A percentile compares a stretch with the other conserved stretches of the same genome.
These are phyloP conservation scores for Cadophora malorum DNA, from an alignment of 2,329 filamentous ascomycete genomes.

Conservation along the genomic window DNA sequence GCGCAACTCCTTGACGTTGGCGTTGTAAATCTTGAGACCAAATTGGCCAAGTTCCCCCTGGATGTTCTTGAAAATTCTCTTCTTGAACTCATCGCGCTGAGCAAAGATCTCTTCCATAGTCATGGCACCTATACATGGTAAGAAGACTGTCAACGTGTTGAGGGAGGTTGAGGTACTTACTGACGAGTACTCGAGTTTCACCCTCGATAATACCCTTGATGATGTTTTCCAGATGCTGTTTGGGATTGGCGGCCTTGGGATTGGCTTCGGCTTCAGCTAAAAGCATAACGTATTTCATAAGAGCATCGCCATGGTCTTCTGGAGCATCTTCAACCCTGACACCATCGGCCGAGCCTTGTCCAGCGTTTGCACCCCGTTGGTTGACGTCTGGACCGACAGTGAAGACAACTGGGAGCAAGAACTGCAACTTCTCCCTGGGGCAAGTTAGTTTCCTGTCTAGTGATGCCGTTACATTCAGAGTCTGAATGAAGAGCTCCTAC, in stretches of 20 bases:
- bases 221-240: slow-evolving; percentile 77
- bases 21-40: slow-evolving; percentile 73
- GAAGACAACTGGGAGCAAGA: slow-evolving; percentile 82
- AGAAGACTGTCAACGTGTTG: neutral
- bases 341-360: slow-evolving; percentile 40
- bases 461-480: neutral
- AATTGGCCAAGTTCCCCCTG: slow-evolving; percentile 76
- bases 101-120: slow-evolving; percentile 65
- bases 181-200: slow-evolving; percentile 83
- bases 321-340: slow-evolving; percentile 35
- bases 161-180: slow-evolving; percentile 40
- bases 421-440: slow-evolving; percentile 79
- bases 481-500: neutral
- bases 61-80: slow-evolving; percentile 67
- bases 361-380: slow-evolving; percentile 50
- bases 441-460: neutral
- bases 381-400: slow-evolving; percentile 83
- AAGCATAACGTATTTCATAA: slow-evolving; percentile 84
- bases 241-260: slow-evolving; percentile 46
- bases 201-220: slow-evolving; percentile 92
- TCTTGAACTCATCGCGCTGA: slow-evolving; percentile 78
- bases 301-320: slow-evolving; percentile 63
- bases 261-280: slow-evolving; percentile 66
- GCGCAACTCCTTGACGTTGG: slow-evolving; percentile 86
- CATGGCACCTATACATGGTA: slow-evolving; percentile 62